Evolutionary conservation across 2,329 filamentous ascomycete species (phyloP).

Genomic region (Leptodontidium sp.): DNA sequence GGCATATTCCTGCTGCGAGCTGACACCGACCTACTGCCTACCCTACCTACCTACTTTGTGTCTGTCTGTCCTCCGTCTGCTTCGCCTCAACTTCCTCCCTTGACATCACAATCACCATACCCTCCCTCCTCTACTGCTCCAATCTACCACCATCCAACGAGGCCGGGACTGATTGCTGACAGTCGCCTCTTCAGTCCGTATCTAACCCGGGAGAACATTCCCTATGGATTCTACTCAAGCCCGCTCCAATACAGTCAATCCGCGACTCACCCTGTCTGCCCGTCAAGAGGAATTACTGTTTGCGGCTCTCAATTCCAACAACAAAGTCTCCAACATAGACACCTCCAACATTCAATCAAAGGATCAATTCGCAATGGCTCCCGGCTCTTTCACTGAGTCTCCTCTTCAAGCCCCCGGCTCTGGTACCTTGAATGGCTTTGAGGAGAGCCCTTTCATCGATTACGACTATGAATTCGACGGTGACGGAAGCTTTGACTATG

Average conservation of each 20-base stretch:
- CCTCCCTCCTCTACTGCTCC: neutral
- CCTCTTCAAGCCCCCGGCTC: conserved; percentile 54
- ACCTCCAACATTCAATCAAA: conserved; percentile 45
- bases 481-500: conserved; percentile 74
- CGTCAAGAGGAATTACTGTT: conserved; percentile 80
- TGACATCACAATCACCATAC: neutral
- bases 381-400: conserved; percentile 59
- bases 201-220: conserved; percentile 15
- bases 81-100: conserved; percentile 12
- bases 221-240: conserved; percentile 37
- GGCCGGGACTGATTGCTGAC: conserved; percentile 20
- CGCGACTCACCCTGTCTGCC: conserved; percentile 75
- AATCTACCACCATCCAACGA: neutral
- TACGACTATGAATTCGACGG: conserved; percentile 80
- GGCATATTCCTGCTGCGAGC: conserved; percentile 19
- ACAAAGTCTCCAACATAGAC: conserved; percentile 36
- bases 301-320: conserved; percentile 78
- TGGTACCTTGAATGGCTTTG: conserved; percentile 59
- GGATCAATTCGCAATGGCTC: conserved; percentile 55
- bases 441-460: conserved; percentile 85
- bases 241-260: conserved; percentile 46
- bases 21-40: neutral
- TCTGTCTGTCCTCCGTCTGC: conserved; percentile 1
- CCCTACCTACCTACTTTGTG: neutral
- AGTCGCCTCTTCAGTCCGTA: conserved; percentile 9